phyloP scores from a whole-genome alignment of 768 basidiomycete species.

The Holtermannia corniformis region DNA sequence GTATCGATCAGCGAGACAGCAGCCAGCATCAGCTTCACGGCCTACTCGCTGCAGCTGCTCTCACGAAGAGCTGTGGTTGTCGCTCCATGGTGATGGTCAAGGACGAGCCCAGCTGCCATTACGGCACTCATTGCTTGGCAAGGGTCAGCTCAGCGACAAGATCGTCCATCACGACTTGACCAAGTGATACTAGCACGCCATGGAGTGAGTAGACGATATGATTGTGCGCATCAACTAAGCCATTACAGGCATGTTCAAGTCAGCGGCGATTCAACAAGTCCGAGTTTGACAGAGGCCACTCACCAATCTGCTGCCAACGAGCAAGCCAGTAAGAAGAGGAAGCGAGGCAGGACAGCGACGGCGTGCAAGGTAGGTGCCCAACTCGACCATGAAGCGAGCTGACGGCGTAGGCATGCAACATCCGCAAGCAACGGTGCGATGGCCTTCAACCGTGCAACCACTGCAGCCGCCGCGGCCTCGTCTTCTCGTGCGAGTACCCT shows the following conservation, averaged over 20 bases:
- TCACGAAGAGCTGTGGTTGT: no score
- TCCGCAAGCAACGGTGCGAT: not conserved
- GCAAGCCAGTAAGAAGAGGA: not conserved
- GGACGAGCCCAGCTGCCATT: no score
- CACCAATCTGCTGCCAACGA: not conserved
- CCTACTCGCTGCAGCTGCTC: no score
- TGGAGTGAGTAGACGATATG: no score
- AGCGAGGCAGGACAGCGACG: not conserved
- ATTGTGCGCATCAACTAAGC: no score
- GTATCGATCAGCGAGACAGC: no score
- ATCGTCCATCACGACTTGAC: no score
- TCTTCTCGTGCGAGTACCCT: not conserved
- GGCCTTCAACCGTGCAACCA: not conserved
- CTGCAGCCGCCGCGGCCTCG: not conserved
- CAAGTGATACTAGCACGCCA: no score
- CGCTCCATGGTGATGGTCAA: no score
- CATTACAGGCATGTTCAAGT: not conserved
- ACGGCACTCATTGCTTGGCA: no score
- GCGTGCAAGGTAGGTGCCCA: not conserved
- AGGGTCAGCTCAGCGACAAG: no score
- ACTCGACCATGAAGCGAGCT: not conserved
- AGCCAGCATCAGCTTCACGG: no score
- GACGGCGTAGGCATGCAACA: not conserved
- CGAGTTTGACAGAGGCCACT: not conserved
- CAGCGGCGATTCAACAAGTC: not conserved